phyloP scores from a whole-genome alignment of 306 rosid species.

The Elaeagnus macrophylla region DNA sequence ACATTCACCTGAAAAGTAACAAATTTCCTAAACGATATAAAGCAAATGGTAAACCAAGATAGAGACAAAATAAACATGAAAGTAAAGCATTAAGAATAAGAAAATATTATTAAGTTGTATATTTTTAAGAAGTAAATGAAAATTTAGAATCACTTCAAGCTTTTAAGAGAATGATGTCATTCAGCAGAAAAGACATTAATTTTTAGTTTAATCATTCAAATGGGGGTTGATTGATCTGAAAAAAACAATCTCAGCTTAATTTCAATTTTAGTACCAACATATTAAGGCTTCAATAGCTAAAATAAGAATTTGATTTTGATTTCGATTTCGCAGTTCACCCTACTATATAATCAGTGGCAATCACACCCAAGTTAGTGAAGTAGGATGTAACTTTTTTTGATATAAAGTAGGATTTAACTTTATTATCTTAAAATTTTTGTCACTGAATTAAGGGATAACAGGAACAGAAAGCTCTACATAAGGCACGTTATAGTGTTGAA shows the following conservation, averaged over 20 bases:
- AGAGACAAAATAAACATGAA: too few species aligned
- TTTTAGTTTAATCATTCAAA: too few species aligned
- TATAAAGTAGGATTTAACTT: background rate
- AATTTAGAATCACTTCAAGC: background rate
- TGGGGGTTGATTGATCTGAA: background rate
- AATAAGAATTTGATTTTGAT: background rate
- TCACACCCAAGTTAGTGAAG: background rate
- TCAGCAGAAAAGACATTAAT: background rate
- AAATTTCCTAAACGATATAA: background rate
- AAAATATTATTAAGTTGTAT: too few species aligned
- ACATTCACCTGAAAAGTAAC: conserved; percentile 68
- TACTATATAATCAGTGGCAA: background rate
- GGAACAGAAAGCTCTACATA: too few species aligned
- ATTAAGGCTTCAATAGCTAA: background rate
- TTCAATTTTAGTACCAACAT: background rate
- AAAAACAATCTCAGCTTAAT: background rate
- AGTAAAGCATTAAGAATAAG: too few species aligned
- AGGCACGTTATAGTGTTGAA: background rate
- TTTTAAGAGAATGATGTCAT: background rate
- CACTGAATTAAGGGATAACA: too few species aligned
- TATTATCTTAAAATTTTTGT: too few species aligned
- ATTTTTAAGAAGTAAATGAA: background rate
- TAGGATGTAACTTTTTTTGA: background rate
- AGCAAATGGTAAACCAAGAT: conserved; percentile 6
- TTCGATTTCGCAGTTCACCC: background rate